Base-by-base conservation (phyloP, 768 basidiomycete species). In the Jaapia argillacea region DNA sequence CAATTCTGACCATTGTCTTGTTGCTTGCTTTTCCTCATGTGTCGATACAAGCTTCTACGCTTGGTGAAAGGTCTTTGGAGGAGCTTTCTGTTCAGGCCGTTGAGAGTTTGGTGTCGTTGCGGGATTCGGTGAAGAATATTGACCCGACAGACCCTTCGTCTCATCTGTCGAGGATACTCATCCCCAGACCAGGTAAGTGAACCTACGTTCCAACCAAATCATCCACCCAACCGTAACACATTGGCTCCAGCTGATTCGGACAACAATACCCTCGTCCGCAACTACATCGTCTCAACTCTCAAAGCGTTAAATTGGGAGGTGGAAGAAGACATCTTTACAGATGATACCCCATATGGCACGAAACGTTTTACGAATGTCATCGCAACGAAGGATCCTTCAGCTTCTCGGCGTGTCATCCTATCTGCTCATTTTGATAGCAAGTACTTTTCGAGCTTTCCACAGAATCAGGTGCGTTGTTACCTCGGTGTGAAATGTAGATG, bases 371-470 rank as follows among this genome's bases (percentile, higher is more conserved):
- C 79, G 12, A 99, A 99, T 64, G 69, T 98, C 40, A 82, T 98
- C 50, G 94, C 91, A 24, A 98, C 96, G 7, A 96, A 96, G 58
- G 85, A 97, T 57, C 86, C 87, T n/a, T 59, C 65, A 14, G 93
- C 96, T 0, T 66, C 81, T 1, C 65, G 87, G 36, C 80, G 88
- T 48, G 70, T 99, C 25, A 70, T 94, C 13, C 59, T 99, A n/a
- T 71, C 96, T 4, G 96, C 93, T 4, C 93, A 97, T 57, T 91
- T 81, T 52, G 93, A 97, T 59, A 89, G 85, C 63, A 96, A 96
- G 66, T 93, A 77, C 63, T 92, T 84, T 51, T 65, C 80, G 0
- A 60, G 58, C 1, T 81, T 70, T 45, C 85, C 88, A 4, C 60
- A 74, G 27, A 85, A 88, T 56, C 82, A 88, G 68, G 91, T 87